Evolutionary conservation across 306 rosid species (phyloP).

Genomic region (Dalbergia cultrata): DNA sequence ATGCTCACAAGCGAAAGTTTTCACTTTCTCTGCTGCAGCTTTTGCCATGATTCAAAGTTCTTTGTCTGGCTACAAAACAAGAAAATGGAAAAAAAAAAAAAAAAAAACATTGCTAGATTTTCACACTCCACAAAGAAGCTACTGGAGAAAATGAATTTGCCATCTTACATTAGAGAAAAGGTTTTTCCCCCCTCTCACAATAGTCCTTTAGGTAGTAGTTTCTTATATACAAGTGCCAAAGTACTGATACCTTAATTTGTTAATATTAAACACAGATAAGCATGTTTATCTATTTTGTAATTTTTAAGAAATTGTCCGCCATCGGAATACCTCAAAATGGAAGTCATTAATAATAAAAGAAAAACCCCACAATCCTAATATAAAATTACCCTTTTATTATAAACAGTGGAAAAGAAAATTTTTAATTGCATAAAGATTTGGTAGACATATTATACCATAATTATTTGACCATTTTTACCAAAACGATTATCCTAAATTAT

Average conservation of each 20-base stretch:
- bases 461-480: neutral
- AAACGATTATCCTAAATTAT: neutral
- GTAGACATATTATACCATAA: neutral
- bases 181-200: neutral
- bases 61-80: constrained; percentile 21
- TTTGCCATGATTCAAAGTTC: constrained; percentile 39
- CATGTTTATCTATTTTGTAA: neutral
- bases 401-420: too few species aligned
- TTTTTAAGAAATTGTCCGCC: neutral
- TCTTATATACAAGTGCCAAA: neutral
- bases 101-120: neutral
- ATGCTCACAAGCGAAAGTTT: neutral
- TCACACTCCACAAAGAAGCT: neutral
- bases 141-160: neutral
- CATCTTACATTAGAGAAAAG: neutral
- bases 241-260: too few species aligned
- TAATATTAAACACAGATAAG: too few species aligned
- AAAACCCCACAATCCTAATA: neutral
- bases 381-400: neutral
- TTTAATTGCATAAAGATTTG: neutral
- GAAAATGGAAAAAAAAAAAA: neutral
- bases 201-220: neutral
- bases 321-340: neutral
- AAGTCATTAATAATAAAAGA: neutral
- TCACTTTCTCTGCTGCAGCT: neutral